A percentile compares a stretch with the other conserved stretches of the same genome.
These are phyloP conservation scores for Poterioochromonas sp. DNA, from an alignment of 352 stramenopile genomes.

Conservation along the genomic window DNA sequence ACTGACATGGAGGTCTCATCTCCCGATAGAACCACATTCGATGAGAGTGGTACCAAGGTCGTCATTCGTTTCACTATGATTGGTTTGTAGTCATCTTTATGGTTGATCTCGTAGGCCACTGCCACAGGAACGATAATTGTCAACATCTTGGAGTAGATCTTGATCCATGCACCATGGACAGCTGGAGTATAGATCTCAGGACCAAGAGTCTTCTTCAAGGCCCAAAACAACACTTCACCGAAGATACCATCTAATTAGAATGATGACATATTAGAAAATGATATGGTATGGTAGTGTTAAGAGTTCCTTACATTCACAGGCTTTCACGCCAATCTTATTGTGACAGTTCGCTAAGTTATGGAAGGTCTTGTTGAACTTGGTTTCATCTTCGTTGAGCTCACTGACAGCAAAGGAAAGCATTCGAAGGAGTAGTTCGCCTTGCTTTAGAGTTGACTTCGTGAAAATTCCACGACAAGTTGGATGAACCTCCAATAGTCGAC, in stretches of 20 bases:
- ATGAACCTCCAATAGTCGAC: neutral
- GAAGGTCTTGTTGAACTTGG: neutral
- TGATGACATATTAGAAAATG: neutral
- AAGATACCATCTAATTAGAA: neutral
- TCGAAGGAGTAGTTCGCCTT: neutral
- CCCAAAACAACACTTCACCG: neutral
- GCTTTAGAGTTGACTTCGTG: neutral
- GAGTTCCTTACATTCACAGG: neutral
- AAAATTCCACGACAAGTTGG: neutral
- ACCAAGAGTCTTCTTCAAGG: neutral
- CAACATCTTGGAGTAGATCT: neutral
- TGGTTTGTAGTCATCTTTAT: neutral
- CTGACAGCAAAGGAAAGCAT: neutral
- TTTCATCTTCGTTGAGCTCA: neutral
- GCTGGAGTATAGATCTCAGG: neutral
- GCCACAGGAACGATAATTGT: neutral
- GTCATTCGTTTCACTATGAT: too few species aligned
- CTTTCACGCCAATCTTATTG: neutral
- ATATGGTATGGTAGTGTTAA: neutral
- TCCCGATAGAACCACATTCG: too few species aligned
- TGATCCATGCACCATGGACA: neutral
- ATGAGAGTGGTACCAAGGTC: too few species aligned
- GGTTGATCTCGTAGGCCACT: neutral
- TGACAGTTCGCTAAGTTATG: neutral
- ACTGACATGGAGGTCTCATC: too few species aligned